Percentiles rank a stretch among this genome's conserved stretches.
phyloP scores from a whole-genome alignment of 768 basidiomycete genomes.

The Naganishia antarctica region DNA sequence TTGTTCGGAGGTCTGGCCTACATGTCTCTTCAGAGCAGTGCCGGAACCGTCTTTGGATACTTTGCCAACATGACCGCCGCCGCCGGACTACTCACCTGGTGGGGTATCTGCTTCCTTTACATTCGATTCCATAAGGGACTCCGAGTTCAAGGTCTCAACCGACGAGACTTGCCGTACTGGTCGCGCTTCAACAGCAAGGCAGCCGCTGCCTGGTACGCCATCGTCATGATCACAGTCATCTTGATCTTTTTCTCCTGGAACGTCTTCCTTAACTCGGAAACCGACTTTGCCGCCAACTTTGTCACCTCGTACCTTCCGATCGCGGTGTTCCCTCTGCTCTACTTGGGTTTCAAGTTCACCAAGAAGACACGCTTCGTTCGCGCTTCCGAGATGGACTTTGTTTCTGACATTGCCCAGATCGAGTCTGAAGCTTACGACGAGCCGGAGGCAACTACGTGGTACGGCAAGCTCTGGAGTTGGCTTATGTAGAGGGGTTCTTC shows the following conservation, averaged over 20 bases:
- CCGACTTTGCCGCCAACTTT: constrained; percentile 55
- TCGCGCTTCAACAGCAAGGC: constrained; percentile 56
- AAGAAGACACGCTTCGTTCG: constrained; percentile 54
- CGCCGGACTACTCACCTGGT: constrained; percentile 66
- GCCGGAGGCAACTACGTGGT: constrained; percentile 65
- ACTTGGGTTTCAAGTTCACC: constrained; percentile 58
- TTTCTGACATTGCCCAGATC: constrained; percentile 63
- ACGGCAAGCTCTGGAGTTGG: constrained; percentile 72
- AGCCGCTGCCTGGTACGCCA: constrained; percentile 49
- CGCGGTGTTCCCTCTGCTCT: constrained; percentile 63
- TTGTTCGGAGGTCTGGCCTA: constrained; percentile 61
- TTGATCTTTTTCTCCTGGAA: constrained; percentile 46
- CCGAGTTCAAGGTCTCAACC: constrained; percentile 71
- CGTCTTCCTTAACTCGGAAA: constrained; percentile 51
- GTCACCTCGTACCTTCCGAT: constrained; percentile 69
- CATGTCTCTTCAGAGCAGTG: constrained; percentile 67
- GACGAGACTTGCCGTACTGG: constrained; percentile 65
- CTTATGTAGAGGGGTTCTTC: constrained; percentile 55
- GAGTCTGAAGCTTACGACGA: constrained; percentile 57
- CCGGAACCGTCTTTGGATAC: constrained; percentile 70
- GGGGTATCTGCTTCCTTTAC: constrained; percentile 69
- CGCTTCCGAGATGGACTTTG: constrained; percentile 77
- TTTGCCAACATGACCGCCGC: constrained; percentile 67
- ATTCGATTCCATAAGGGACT: constrained; percentile 77
- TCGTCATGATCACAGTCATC: constrained; percentile 45